phyloP scores from a whole-genome alignment of 306 rosid species.

The Castanea crenata region DNA sequence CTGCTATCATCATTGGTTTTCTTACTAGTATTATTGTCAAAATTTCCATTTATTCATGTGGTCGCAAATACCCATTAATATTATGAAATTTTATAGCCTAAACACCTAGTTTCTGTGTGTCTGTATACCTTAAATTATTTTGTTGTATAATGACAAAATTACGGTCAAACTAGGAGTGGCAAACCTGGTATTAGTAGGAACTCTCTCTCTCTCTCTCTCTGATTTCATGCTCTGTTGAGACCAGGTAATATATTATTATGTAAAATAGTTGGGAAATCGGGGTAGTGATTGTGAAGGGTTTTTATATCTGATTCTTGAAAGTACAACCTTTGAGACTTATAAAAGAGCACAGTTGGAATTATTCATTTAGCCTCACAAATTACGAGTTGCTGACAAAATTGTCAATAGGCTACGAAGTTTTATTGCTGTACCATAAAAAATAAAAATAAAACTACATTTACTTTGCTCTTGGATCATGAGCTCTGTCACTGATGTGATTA shows the following conservation, averaged over 20 bases:
- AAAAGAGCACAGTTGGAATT: not conserved
- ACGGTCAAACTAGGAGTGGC: not conserved
- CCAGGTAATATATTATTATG: too few species aligned
- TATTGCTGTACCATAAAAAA: not conserved
- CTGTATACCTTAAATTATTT: not conserved
- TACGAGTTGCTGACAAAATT: slow-evolving; percentile 19
- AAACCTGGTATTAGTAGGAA: not conserved
- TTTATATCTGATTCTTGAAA: too few species aligned
- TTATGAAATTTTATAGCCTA: not conserved
- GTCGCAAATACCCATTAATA: not conserved
- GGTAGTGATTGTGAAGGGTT: too few species aligned
- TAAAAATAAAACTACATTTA: not conserved
- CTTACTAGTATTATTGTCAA: not conserved
- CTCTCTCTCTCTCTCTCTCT: not conserved
- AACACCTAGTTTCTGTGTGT: not conserved
- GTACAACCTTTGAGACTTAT: too few species aligned
- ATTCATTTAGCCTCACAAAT: not conserved
- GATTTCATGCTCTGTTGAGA: not conserved
- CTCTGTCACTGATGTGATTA: not conserved
- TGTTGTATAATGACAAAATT: not conserved
- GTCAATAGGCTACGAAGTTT: slow-evolving; percentile 19
- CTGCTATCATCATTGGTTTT: not conserved
- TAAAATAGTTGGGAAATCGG: too few species aligned
- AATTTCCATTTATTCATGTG: too few species aligned
- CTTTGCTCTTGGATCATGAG: slow-evolving; percentile 16